Evolutionary conservation across 106 monocot species (phyloP), one percentile per base, ranked within the genome.

Genomic region (Agapanthus africanus): DNA sequence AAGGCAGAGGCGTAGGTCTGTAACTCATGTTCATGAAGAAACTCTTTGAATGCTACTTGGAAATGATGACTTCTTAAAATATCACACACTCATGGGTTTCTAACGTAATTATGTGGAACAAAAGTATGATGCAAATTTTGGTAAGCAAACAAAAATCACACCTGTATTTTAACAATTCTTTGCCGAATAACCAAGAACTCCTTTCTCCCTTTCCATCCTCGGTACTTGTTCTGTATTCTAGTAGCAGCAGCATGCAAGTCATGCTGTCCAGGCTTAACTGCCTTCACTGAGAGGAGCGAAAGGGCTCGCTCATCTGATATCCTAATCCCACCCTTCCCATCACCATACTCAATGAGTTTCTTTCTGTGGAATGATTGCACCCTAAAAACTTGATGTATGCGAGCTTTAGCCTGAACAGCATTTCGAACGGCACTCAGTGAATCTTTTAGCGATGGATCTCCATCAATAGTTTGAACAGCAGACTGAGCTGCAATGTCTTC

Each of bases 131-230:
- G 57, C 7, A 4, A 63, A 40, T 16, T 23, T 40, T 65, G 39
- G 37, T 4, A 39, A 22, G 21, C 34, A n/a, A 35, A 40, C 26
- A 14, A 73, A 61, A 54, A 79, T 8, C 40, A 41, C 37, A 92
- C 95, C 95, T 97, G 95, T 40, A 97, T 97, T 68, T 89, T 97
- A 27, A 97, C 91, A 25, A 97, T 88, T 30, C 80, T 65, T 56
- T 97, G 95, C 32, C 88, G 71, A 42, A 87, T 82, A 36, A 89
- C 73, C 67, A 91, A 68, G 46, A 91, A 97, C 46, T 91, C 95
- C 65, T 86, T 91, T 76, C 91, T 87, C 42, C 97, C 92, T 81
- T 97, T 97, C 97, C 97, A 92, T 47, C 97, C 88, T 39, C 97
- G 81, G 74, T 92, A 97, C 66, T 92, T 97, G 67, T 97, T 97